Percentiles rank a stretch among this genome's conserved stretches.
phyloP scores from a whole-genome alignment of 768 basidiomycete species.

The Suillus subalutaceus region DNA sequence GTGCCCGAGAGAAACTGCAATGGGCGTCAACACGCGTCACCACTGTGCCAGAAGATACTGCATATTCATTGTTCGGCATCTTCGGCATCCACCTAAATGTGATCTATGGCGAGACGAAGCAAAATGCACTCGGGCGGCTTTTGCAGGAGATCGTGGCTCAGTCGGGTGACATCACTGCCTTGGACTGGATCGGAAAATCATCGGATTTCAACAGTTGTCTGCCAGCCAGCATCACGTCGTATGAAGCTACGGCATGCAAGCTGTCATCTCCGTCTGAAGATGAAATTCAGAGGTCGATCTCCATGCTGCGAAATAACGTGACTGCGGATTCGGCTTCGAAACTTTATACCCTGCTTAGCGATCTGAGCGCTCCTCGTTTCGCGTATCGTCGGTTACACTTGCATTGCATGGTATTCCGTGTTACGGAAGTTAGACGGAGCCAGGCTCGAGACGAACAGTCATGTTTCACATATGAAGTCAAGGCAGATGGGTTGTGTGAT shows the following conservation, averaged over 20 bases:
- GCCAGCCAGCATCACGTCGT: not conserved
- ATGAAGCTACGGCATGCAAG: not conserved
- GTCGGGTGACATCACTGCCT: not conserved
- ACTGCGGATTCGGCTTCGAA: not conserved
- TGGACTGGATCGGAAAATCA: not conserved
- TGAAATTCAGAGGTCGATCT: not conserved
- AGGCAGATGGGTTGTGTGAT: not conserved
- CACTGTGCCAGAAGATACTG: not conserved
- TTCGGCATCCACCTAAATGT: not conserved
- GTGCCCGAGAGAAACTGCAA: not conserved
- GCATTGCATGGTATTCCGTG: not conserved
- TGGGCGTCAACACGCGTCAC: not conserved
- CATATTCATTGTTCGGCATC: not conserved
- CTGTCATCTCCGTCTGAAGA: not conserved
- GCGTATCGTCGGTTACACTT: not conserved
- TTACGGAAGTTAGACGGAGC: not conserved
- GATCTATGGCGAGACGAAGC: not conserved
- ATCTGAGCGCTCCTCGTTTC: not conserved
- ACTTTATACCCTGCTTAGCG: not conserved
- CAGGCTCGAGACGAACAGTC: not conserved
- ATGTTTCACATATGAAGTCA: not conserved
- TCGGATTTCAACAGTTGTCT: not conserved
- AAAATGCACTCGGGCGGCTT: not conserved
- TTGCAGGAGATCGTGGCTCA: not conserved
- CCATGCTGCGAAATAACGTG: not conserved